phyloP scores from a whole-genome alignment of 768 basidiomycete genomes.

The Termitomyces sp. region DNA sequence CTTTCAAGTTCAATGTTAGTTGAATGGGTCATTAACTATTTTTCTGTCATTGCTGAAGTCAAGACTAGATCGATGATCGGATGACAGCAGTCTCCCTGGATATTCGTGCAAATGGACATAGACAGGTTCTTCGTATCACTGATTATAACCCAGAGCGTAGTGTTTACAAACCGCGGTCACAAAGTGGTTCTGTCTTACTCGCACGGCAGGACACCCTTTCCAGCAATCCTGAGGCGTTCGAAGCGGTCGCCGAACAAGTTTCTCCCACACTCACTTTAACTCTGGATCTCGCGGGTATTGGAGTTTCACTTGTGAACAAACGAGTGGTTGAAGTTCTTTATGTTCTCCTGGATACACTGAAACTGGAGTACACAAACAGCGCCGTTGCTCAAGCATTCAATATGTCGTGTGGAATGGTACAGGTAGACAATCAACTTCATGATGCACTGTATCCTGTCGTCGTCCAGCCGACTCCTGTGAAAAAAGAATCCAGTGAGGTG shows the following conservation, averaged over 20 bases:
- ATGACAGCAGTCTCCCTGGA: conserved; percentile 79
- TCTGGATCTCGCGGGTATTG: conserved; percentile 84
- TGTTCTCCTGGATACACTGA: conserved; percentile 68
- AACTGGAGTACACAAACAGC: conserved; percentile 82
- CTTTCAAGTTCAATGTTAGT: conserved; percentile 80
- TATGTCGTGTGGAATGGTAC: conserved; percentile 78
- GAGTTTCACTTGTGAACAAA: conserved; percentile 86
- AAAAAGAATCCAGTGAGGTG: conserved; percentile 66
- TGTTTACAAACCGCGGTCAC: conserved; percentile 75
- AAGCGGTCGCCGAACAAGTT: conserved; percentile 76
- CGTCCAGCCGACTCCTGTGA: conserved; percentile 86
- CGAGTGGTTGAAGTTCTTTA: conserved; percentile 88
- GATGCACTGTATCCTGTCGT: conserved; percentile 94
- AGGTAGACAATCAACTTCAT: conserved; percentile 96
- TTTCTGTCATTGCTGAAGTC: background rate
- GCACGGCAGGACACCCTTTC: conserved; percentile 66
- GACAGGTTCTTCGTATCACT: conserved; percentile 82
- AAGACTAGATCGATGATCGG: conserved; percentile 43
- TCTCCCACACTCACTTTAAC: conserved; percentile 58
- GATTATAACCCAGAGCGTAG: conserved; percentile 82
- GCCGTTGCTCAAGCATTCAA: conserved; percentile 74
- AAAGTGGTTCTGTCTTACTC: conserved; percentile 38
- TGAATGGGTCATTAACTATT: background rate
- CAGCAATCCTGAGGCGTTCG: conserved; percentile 71
- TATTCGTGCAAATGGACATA: conserved; percentile 82